A percentile compares a stretch with the other conserved stretches of the same genome.
These are phyloP conservation scores for Metschnikowia anglica DNA, from an alignment of 805 yeast species.

Conservation along the genomic window DNA sequence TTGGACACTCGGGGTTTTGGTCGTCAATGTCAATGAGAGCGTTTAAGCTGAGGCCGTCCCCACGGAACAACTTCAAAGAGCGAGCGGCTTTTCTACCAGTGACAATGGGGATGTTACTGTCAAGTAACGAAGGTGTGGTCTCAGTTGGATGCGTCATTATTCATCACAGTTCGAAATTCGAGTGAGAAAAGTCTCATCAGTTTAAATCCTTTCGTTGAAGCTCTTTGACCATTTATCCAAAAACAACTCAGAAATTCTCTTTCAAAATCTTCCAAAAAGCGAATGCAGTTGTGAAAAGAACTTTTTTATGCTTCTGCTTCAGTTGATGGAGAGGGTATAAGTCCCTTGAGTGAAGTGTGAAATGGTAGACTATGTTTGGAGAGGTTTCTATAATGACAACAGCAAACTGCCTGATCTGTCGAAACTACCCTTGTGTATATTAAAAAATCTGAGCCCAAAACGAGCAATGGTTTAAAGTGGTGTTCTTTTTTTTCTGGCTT, in stretches of 20 bases:
- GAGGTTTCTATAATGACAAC: neutral
- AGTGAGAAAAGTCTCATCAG: slow-evolving; percentile 1
- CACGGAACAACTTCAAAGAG: slow-evolving; percentile 53
- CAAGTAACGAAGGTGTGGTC: slow-evolving; percentile 12
- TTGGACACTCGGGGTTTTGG: slow-evolving; percentile 6
- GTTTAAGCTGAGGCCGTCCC: slow-evolving; percentile 19
- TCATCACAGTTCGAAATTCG: slow-evolving; percentile 7
- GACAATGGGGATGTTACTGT: slow-evolving; percentile 22
- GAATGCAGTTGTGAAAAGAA: neutral
- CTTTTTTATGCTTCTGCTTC: neutral
- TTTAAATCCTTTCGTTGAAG: slow-evolving; percentile 1
- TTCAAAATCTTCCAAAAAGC: neutral
- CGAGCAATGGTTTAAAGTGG: neutral
- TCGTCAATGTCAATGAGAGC: slow-evolving; percentile 15
- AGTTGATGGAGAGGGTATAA: neutral
- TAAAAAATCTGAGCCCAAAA: neutral
- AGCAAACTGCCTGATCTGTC: neutral
- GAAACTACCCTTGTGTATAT: neutral
- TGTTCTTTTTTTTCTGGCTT: neutral
- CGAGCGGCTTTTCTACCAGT: slow-evolving; percentile 60
- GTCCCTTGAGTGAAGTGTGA: neutral
- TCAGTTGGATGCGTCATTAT: slow-evolving; percentile 9
- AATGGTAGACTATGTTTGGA: too few species aligned
- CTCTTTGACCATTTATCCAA: slow-evolving; percentile 2
- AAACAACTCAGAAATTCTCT: neutral